Percentiles rank a stretch among this genome's conserved stretches.
These are phyloP conservation scores for Candida sanyaensis DNA, from an alignment of 1,139 yeast species.

Conservation along the genomic window DNA sequence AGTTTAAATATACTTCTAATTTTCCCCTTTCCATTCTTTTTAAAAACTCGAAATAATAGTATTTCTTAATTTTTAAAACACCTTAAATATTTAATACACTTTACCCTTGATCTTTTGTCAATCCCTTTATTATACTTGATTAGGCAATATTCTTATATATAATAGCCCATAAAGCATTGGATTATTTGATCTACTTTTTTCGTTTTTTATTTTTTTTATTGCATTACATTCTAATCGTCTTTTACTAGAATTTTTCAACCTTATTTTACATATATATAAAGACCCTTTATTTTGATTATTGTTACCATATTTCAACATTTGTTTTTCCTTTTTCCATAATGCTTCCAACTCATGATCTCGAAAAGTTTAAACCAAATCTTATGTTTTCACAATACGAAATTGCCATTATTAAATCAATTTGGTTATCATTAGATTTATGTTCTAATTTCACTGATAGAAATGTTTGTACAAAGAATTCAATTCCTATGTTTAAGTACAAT, in stretches of 20 bases:
- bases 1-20: too few relatives aligned
- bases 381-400: slow-evolving; percentile 17
- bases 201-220: too few relatives aligned
- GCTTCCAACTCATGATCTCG: not conserved
- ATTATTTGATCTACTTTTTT: not conserved
- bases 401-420: slow-evolving; percentile 15
- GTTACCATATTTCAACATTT: not conserved
- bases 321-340: not conserved
- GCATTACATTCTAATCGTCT: not conserved
- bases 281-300: not conserved
- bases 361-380: slow-evolving; percentile 6
- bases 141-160: too few relatives aligned
- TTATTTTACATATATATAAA: not conserved
- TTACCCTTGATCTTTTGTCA: too few relatives aligned
- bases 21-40: too few relatives aligned
- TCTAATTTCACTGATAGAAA: not conserved
- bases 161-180: not conserved
- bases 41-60: too few relatives aligned
- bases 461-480: not conserved
- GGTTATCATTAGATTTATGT: slow-evolving; percentile 16
- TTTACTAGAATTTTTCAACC: too few relatives aligned
- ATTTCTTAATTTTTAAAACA: too few relatives aligned
- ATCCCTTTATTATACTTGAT: too few relatives aligned
- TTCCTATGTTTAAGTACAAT: not conserved
- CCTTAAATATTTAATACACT: too few relatives aligned